phyloP scores from a whole-genome alignment of 1,139 yeast species.

The Kazachstania sp. region DNA sequence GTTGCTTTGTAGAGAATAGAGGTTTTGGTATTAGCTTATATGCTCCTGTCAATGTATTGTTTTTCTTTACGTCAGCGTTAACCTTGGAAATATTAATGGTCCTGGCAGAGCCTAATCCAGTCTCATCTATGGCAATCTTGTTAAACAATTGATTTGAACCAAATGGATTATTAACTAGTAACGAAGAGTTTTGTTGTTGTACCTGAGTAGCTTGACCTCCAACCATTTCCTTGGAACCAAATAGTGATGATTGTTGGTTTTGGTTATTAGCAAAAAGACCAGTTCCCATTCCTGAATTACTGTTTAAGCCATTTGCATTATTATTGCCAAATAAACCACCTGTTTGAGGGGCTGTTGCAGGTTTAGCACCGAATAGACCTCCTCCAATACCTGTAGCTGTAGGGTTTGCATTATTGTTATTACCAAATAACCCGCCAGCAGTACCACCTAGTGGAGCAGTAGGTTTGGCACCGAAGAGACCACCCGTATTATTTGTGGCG shows the following conservation, averaged over 20 bases:
- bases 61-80: conserved; percentile 45
- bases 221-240: neutral
- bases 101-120: conserved; percentile 44
- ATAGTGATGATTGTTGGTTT: neutral
- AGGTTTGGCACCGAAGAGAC: conserved; percentile 29
- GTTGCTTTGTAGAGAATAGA: conserved; percentile 24
- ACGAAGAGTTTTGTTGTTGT: neutral
- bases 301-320: neutral
- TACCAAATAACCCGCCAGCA: conserved; percentile 28
- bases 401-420: conserved; percentile 9
- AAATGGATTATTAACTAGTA: neutral
- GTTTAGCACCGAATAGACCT: conserved; percentile 25
- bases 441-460: conserved; percentile 6
- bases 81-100: conserved; percentile 36
- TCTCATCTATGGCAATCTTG: conserved; percentile 21
- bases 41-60: conserved; percentile 51
- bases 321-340: conserved; percentile 11
- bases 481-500: conserved; percentile 13
- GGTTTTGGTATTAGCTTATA: conserved; percentile 45
- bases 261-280: neutral
- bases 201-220: conserved; percentile 1
- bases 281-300: neutral
- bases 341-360: conserved; percentile 6
- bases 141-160: conserved; percentile 48
- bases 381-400: conserved; percentile 6